Percentiles rank a stretch among this genome's conserved stretches.
phyloP scores from a whole-genome alignment of 169 alveolate genomes.

The Plasmodium malariae region DNA sequence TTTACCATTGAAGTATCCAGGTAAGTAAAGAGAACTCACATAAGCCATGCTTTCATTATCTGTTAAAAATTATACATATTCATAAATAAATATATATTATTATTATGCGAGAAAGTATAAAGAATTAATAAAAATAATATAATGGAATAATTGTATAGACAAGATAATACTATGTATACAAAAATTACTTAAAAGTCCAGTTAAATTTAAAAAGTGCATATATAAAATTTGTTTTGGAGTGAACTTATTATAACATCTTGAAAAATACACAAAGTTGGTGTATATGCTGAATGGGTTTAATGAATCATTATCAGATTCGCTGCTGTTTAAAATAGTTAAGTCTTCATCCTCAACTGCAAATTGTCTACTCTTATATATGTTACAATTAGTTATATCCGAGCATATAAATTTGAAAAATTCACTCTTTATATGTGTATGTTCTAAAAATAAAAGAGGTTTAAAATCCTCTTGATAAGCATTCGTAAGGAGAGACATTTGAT shows the following conservation, averaged over 20 bases:
- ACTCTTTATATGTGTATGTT: slow-evolving; percentile 23
- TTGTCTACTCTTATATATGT: slow-evolving; percentile 15
- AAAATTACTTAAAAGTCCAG: slow-evolving; percentile 39
- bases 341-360: slow-evolving; percentile 2
- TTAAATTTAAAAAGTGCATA: slow-evolving; percentile 29
- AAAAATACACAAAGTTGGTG: slow-evolving; percentile 15
- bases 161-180: neutral
- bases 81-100: neutral
- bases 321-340: neutral
- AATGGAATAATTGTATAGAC: neutral
- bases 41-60: slow-evolving; percentile 47
- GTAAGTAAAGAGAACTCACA: slow-evolving; percentile 40
- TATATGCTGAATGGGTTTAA: slow-evolving; percentile 21
- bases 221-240: slow-evolving; percentile 1
- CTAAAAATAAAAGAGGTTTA: slow-evolving; percentile 12
- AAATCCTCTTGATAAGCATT: slow-evolving; percentile 21
- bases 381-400: slow-evolving; percentile 6
- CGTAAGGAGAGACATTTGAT: slow-evolving; percentile 28
- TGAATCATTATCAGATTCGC: neutral
- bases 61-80: neutral
- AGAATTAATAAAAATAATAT: neutral
- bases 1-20: slow-evolving; percentile 59
- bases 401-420: slow-evolving; percentile 48
- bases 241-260: slow-evolving; percentile 14
- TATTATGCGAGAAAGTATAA: neutral